Evolutionary conservation across 805 yeast species (phyloP), one percentile per base, ranked within the genome.

Genomic region (Candida pini): DNA sequence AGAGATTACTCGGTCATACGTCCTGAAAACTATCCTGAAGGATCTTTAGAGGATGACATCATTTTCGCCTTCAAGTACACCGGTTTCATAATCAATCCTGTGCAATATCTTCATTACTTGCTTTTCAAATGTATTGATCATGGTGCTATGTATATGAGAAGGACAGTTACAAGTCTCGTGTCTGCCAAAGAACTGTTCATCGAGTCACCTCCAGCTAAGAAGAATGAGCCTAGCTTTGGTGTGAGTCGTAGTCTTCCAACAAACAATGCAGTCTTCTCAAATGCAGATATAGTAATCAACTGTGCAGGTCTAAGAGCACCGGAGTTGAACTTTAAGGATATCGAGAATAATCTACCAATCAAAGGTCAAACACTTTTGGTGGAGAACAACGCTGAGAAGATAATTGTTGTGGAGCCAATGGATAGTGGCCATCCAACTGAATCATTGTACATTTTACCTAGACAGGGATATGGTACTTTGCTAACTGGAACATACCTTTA

Each of bases 381-480:
- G 12, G 62, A 71, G 35, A 76, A 75, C 49, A 64, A 60, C 34
- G 40, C 60, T 41, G 51, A 53, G 45, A 47, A 45, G 40, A 49
- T 69, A 55, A 31, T 59, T 14, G 49, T 54, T 25, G 60, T 63
- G 15, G 62, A 60, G 12, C 48, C 52, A 18, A 40, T 46, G 45
- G 57, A 55, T 27, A 25, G 43, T 13, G 57, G 48, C 6, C 49
- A 54, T 44, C 63, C 66, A 0, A 56, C 60, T 17, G 84, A 78
- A 45, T 58, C 66, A 33, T 58, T 77, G 18, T 77, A 78, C 47
- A 62, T 74, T 26, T 68, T 78, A 59, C 85, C 85, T n/a, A 57
- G 85, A 30, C 71, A 69, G 38, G 85, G 78, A 47, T 83, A 83
- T 15, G 82, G 81, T 23, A 64, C 75, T 16, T 71, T 78, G 23